Conservation (phyloP, 805 yeast species). For the Limtongia smithiae region DNA sequence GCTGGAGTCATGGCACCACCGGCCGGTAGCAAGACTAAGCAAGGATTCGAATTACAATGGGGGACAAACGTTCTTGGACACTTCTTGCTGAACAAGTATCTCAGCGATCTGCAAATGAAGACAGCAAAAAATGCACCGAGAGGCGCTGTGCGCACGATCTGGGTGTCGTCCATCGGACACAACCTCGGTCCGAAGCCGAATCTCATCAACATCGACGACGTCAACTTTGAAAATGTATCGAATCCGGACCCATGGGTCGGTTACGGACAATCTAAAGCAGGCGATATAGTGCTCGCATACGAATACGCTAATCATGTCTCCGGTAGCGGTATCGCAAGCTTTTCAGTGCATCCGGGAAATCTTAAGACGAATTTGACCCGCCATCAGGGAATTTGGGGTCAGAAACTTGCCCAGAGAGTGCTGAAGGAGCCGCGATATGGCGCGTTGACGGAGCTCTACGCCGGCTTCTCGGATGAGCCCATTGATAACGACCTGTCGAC, state of each 20-base stretch:
- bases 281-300: constrained; percentile 30
- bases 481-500: neutral
- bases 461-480: constrained; percentile 5
- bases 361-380: constrained; percentile 5
- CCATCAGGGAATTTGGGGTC: neutral
- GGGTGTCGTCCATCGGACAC: constrained; percentile 44
- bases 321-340: constrained; percentile 5
- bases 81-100: constrained; percentile 41
- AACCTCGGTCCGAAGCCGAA: constrained; percentile 34
- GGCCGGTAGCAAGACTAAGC: constrained; percentile 36
- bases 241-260: constrained; percentile 7
- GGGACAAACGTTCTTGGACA: constrained; percentile 49
- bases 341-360: constrained; percentile 17
- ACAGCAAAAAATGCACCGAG: constrained; percentile 33
- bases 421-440: constrained; percentile 1
- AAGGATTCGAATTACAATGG: constrained; percentile 46
- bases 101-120: constrained; percentile 40
- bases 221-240: constrained; percentile 31
- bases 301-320: constrained; percentile 7
- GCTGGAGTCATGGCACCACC: constrained; percentile 42
- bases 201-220: constrained; percentile 39
- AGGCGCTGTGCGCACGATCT: constrained; percentile 40
- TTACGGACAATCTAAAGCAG: constrained; percentile 47
- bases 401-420: neutral
- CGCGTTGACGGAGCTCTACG: constrained; percentile 8